Conservation (phyloP, 2,329 filamentous ascomycete genomes). For the Sphaerulina musiva region DNA sequence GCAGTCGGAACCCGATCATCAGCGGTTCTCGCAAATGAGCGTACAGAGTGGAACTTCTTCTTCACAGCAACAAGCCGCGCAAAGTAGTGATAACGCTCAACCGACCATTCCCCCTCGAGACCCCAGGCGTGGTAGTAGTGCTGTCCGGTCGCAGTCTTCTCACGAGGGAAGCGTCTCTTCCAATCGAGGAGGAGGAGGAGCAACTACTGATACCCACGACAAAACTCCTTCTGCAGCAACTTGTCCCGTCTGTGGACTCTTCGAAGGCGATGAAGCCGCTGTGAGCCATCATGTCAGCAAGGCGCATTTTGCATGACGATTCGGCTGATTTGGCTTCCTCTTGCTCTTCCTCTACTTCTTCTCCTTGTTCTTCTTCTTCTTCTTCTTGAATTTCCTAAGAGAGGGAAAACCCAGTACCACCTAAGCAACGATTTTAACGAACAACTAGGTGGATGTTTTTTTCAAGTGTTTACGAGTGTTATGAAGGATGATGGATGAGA, state of each 20-base stretch:
- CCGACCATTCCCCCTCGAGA: constrained; percentile 4
- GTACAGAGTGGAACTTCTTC: constrained; percentile 8
- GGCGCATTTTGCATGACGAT: constrained; percentile 26
- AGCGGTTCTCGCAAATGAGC: constrained; percentile 19
- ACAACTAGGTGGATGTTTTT: too few species aligned
- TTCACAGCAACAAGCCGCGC: background rate
- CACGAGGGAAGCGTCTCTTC: background rate
- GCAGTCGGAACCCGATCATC: constrained; percentile 20
- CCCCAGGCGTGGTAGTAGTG: background rate
- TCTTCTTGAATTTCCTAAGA: background rate
- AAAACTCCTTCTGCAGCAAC: constrained; percentile 12
- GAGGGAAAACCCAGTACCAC: background rate
- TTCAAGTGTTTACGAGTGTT: background rate
- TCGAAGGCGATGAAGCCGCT: constrained; percentile 33
- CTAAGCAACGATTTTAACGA: background rate
- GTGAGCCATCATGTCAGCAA: constrained; percentile 31
- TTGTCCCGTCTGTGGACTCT: constrained; percentile 30
- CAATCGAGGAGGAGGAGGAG: background rate
- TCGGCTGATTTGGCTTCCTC: background rate
- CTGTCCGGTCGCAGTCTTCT: background rate
- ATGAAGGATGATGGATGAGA: background rate
- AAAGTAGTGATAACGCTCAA: background rate
- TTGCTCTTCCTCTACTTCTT: background rate
- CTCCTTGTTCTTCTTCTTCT: background rate
- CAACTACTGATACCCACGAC: background rate